Evolutionary conservation across 345 rosid species (phyloP).

Genomic region (Anastatica hierochuntica): DNA sequence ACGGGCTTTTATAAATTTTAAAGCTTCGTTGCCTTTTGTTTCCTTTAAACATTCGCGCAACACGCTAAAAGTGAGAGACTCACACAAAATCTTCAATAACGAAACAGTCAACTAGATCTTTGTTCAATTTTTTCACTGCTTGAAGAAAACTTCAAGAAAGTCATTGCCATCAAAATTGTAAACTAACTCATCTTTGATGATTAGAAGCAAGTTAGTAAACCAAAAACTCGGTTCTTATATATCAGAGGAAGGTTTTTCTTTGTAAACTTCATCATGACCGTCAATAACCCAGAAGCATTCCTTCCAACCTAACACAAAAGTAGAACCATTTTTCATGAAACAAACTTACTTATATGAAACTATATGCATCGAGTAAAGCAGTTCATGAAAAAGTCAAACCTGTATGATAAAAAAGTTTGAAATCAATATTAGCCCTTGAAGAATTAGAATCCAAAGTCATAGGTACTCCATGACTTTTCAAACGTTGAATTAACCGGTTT

Average conservation of each 20-base stretch:
- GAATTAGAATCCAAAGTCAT: conserved; percentile 89
- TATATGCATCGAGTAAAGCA: too few species aligned
- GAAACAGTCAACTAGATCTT: conserved; percentile 52
- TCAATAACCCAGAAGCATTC: conserved; percentile 59
- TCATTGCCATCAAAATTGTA: background rate
- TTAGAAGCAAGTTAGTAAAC: background rate
- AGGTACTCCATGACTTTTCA: conserved; percentile 53
- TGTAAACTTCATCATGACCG: conserved; percentile 77
- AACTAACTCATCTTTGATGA: background rate
- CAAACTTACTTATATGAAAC: too few species aligned
- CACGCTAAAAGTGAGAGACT: too few species aligned
- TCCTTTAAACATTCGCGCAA: too few species aligned
- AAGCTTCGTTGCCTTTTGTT: too few species aligned
- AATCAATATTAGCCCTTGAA: conserved; percentile 47
- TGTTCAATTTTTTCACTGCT: conserved; percentile 58
- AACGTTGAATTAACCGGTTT: conserved; percentile 59
- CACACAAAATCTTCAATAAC: conserved; percentile 88
- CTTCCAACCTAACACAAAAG: conserved; percentile 98
- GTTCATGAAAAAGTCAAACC: conserved; percentile 41
- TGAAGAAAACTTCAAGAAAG: conserved; percentile 40
- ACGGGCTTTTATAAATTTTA: too few species aligned
- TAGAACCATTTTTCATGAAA: background rate
- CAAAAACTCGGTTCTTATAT: conserved; percentile 37
- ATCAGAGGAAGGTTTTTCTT: conserved; percentile 85
- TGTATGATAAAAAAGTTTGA: conserved; percentile 56